Evolutionary conservation across 768 basidiomycete species (phyloP).

Genomic region (Pisolithus marmoratus): DNA sequence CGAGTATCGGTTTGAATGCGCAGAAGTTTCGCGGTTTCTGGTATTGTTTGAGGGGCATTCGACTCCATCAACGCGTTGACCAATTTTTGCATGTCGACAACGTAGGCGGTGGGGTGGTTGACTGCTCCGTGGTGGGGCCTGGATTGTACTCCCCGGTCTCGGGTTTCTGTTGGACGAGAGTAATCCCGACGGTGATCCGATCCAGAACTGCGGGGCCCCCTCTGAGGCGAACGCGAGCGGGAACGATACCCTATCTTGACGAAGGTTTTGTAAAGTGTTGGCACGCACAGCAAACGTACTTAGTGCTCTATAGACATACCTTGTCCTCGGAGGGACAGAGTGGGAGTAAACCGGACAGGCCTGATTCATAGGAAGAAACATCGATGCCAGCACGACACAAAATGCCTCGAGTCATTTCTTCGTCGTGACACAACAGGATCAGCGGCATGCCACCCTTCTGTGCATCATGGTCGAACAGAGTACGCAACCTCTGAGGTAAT

Average conservation of each 20-base stretch:
- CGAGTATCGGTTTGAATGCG: constrained; percentile 27
- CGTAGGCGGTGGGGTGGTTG: constrained; percentile 23
- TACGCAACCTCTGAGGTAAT: constrained; percentile 12
- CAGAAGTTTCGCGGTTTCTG: constrained; percentile 30
- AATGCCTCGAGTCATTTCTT: constrained; percentile 33
- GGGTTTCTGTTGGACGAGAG: constrained; percentile 1
- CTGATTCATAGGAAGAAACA: constrained; percentile 34
- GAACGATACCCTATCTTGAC: constrained; percentile 1
- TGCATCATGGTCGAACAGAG: constrained; percentile 16
- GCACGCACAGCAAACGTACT: not conserved
- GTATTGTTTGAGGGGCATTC: constrained; percentile 17
- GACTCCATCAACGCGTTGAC: constrained; percentile 37
- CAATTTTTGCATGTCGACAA: constrained; percentile 38
- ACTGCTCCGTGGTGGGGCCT: not conserved
- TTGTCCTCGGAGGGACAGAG: constrained; percentile 5
- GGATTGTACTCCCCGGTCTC: not conserved
- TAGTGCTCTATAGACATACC: not conserved
- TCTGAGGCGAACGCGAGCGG: constrained; percentile 7
- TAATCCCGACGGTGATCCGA: not conserved
- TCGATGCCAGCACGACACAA: constrained; percentile 40
- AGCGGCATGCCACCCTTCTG: constrained; percentile 26
- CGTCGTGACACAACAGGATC: constrained; percentile 44
- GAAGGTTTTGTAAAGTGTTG: constrained; percentile 5
- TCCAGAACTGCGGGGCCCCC: not conserved
- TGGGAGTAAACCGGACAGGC: constrained; percentile 25